Evolutionary conservation across 257 asterid species (phyloP).

Genomic region (Petunia secreta): DNA sequence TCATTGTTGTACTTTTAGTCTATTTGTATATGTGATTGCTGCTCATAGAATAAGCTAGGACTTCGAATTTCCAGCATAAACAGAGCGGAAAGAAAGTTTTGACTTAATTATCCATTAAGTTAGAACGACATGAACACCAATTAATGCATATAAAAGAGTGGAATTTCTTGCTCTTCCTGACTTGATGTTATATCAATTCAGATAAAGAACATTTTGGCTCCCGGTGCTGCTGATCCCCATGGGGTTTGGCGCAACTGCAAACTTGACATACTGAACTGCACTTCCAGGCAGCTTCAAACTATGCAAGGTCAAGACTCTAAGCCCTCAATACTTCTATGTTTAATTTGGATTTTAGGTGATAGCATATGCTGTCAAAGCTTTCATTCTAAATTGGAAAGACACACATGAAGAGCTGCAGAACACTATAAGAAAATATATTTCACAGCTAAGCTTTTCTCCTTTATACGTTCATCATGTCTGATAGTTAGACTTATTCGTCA

Average conservation of each 20-base stretch:
- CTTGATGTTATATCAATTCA: conserved; percentile 31
- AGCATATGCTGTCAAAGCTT: neutral
- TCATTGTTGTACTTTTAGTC: neutral
- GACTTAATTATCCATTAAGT: neutral
- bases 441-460: neutral
- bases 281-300: conserved; percentile 55
- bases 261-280: conserved; percentile 60
- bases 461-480: neutral
- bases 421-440: neutral
- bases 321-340: neutral
- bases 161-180: neutral
- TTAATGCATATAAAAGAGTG: neutral
- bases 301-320: conserved; percentile 59
- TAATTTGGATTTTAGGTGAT: neutral
- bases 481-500: neutral
- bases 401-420: neutral
- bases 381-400: neutral
- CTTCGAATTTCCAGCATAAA: neutral
- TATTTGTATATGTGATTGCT: too few species aligned
- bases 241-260: conserved; percentile 78
- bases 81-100: neutral
- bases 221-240: conserved; percentile 72
- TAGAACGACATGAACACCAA: neutral
- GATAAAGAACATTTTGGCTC: conserved; percentile 79
- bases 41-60: neutral